A percentile compares a stretch with the other conserved stretches of the same genome.
Evolutionary conservation across 352 stramenopile species (phyloP).

Genomic region (Globisporangium canariense): DNA sequence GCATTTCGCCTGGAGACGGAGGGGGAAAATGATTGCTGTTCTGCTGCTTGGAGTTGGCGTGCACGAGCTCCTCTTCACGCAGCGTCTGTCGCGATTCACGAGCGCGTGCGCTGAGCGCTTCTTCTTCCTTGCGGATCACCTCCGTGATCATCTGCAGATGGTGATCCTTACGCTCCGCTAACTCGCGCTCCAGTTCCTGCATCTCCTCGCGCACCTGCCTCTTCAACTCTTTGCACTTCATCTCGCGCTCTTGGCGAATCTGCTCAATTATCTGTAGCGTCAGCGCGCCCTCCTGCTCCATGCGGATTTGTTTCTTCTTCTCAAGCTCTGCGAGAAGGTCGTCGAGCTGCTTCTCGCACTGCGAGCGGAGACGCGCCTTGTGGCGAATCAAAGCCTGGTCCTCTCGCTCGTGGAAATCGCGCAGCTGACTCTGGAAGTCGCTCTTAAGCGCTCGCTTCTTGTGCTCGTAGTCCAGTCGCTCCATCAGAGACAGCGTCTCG

Average conservation of each 20-base stretch:
- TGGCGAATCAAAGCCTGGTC: conserved; percentile 58
- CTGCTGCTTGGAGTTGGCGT: background rate
- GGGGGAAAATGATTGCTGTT: background rate
- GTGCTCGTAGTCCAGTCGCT: conserved; percentile 71
- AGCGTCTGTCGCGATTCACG: conserved; percentile 32
- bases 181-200: conserved; percentile 40
- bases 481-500: conserved; percentile 44
- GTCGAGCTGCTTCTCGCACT: conserved; percentile 63
- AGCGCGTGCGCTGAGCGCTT: conserved; percentile 26
- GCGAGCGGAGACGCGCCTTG: conserved; percentile 59
- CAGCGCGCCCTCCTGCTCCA: conserved; percentile 62
- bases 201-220: conserved; percentile 46
- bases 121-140: conserved; percentile 45
- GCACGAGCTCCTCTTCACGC: conserved; percentile 37
- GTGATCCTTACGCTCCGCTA: conserved; percentile 42
- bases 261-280: conserved; percentile 46
- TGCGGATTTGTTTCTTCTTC: conserved; percentile 41
- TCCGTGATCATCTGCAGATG: conserved; percentile 39
- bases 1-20: conserved; percentile 1
- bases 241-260: conserved; percentile 48
- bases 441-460: conserved; percentile 58
- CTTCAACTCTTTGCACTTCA: conserved; percentile 43
- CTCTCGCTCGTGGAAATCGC: conserved; percentile 68
- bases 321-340: conserved; percentile 62
- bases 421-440: conserved; percentile 62